phyloP scores from a whole-genome alignment of 495 filamentous ascomycete genomes.

The Penicillium daleae region DNA sequence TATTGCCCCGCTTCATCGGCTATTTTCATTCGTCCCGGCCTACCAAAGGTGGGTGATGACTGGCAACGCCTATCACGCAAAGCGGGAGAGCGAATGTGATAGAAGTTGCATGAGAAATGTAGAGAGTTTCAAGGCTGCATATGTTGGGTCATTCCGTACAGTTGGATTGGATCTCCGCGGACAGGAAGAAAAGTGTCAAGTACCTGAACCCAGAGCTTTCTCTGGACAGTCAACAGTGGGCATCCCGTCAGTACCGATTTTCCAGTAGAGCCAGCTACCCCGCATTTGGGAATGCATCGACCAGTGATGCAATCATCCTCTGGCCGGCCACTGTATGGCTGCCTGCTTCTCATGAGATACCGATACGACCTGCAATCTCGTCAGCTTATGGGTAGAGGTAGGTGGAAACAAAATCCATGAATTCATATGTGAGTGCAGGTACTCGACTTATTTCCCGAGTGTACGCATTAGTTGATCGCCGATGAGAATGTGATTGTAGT shows the following conservation, averaged over 20 bases:
- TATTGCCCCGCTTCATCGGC: not conserved
- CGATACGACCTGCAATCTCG: not conserved
- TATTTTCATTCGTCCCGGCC: not conserved
- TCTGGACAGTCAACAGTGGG: not conserved
- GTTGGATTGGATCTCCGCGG: not conserved
- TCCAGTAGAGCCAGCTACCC: constrained; percentile 18
- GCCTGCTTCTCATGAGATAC: not conserved
- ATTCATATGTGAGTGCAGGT: not conserved
- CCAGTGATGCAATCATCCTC: constrained; percentile 20
- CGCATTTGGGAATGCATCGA: constrained; percentile 20
- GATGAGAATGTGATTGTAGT: not conserved
- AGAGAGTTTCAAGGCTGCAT: not conserved
- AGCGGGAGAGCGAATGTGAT: constrained; percentile 18
- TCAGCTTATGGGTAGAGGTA: not conserved
- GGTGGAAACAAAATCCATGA: too few species aligned
- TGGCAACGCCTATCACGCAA: constrained; percentile 10
- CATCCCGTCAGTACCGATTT: not conserved
- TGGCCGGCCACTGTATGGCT: not conserved
- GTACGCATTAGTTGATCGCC: not conserved
- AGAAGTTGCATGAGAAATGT: constrained; percentile 15
- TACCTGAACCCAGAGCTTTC: not conserved
- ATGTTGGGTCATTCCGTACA: not conserved
- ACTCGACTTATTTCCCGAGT: not conserved
- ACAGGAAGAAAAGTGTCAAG: not conserved
- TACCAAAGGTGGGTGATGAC: not conserved